A percentile compares a stretch with the other conserved stretches of the same genome.
These are phyloP conservation scores for Colletotrichum filicis DNA, from an alignment of 2,329 filamentous ascomycete genomes.

Conservation along the genomic window DNA sequence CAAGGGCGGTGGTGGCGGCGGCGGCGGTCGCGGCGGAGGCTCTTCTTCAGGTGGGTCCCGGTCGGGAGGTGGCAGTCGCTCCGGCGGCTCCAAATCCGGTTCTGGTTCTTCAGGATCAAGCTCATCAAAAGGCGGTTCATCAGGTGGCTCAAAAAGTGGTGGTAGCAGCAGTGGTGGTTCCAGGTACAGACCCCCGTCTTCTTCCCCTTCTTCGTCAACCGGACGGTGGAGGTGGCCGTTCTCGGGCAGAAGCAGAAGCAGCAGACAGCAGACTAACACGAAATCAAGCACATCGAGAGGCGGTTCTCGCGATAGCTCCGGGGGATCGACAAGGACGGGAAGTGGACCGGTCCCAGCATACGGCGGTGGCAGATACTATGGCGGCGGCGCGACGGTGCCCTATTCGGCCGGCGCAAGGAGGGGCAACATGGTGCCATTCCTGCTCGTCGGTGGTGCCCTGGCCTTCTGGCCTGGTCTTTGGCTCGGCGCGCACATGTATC, in stretches of 20 bases:
- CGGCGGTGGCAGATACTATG: slow-evolving; percentile 73
- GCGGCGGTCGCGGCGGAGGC: slow-evolving; percentile 52
- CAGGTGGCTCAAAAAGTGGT: slow-evolving; percentile 11
- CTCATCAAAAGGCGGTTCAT: slow-evolving; percentile 39
- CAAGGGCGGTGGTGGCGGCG: slow-evolving; percentile 68
- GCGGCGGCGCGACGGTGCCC: slow-evolving; percentile 70
- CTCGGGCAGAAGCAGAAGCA: not conserved
- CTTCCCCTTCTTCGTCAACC: not conserved
- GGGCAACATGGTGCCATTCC: slow-evolving; percentile 55
- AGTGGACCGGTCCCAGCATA: slow-evolving; percentile 67
- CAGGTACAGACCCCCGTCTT: slow-evolving; percentile 14
- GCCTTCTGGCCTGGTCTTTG: slow-evolving; percentile 74
- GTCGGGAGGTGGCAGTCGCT: not conserved
- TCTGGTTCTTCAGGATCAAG: slow-evolving; percentile 35
- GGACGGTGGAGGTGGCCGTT: not conserved
- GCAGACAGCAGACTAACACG: not conserved
- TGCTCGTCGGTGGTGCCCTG: slow-evolving; percentile 60
- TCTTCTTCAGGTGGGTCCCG: slow-evolving; percentile 24
- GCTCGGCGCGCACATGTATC: slow-evolving; percentile 63
- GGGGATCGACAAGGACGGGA: slow-evolving; percentile 66
- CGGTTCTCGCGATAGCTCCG: slow-evolving; percentile 45
- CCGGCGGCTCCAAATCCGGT: slow-evolving; percentile 12
- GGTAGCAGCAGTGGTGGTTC: slow-evolving; percentile 33
- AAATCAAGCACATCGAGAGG: slow-evolving; percentile 14
- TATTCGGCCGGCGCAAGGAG: slow-evolving; percentile 63